A percentile compares a stretch with the other conserved stretches of the same genome.
Evolutionary conservation across 2,329 filamentous ascomycete genomes (phyloP).

Genomic region (Eutypa lata): DNA sequence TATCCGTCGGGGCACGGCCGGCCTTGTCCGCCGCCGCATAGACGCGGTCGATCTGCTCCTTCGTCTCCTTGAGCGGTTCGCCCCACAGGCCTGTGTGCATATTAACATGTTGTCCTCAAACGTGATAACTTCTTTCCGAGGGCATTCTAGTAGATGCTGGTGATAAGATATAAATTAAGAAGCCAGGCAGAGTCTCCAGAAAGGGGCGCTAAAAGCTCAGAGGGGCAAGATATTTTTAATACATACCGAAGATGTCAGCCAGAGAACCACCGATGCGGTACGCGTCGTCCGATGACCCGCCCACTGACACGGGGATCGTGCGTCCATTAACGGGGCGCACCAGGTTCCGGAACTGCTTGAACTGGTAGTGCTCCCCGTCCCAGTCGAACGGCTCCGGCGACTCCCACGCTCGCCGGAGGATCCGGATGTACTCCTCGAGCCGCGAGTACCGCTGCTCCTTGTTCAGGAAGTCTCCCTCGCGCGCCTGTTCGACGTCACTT

Average conservation of each 20-base stretch:
- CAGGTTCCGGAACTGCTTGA: slow-evolving; percentile 54
- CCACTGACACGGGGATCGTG: slow-evolving; percentile 55
- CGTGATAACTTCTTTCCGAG: too few species aligned
- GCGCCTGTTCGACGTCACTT: slow-evolving; percentile 57
- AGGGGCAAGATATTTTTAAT: too few species aligned
- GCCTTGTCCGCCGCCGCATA: slow-evolving; percentile 57
- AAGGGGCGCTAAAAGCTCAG: too few species aligned
- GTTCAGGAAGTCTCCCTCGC: slow-evolving; percentile 56
- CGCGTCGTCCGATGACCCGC: slow-evolving; percentile 56
- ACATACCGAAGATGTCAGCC: slow-evolving; percentile 62
- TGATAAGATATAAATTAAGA: too few species aligned
- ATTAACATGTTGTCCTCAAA: too few species aligned
- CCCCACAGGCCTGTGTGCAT: too few species aligned
- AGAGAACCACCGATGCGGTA: slow-evolving; percentile 57
- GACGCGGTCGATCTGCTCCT: slow-evolving; percentile 59
- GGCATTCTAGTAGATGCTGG: too few species aligned
- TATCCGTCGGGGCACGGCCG: slow-evolving; percentile 44
- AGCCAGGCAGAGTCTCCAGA: too few species aligned
- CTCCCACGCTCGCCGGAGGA: slow-evolving; percentile 56
- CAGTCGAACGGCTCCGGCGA: slow-evolving; percentile 58
- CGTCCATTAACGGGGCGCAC: slow-evolving; percentile 49
- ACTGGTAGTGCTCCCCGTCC: slow-evolving; percentile 57
- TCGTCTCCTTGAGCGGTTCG: slow-evolving; percentile 61
- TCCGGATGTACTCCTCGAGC: slow-evolving; percentile 60
- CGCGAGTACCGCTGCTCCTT: slow-evolving; percentile 58